Conservation (phyloP, 148 eudicot genomes). For the Fagopyrum esculentum region DNA sequence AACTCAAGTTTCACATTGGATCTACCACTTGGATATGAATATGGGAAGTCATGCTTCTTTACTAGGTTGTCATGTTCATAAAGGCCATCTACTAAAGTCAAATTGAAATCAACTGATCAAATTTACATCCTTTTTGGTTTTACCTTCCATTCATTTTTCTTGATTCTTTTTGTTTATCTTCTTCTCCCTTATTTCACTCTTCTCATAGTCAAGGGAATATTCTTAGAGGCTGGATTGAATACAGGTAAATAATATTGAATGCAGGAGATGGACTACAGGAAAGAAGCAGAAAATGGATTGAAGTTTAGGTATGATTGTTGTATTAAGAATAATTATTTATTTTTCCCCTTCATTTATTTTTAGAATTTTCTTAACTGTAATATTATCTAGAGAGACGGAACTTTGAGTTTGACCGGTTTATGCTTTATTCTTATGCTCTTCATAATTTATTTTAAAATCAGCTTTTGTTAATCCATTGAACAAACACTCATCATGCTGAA, state of each 20-base stretch:
- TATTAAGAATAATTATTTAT: neutral
- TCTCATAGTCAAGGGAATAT: conserved; percentile 18
- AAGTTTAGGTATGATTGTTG: conserved; percentile 57
- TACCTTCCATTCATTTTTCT: neutral
- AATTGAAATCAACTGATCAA: neutral
- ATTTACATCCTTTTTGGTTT: too few species aligned
- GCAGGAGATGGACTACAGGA: conserved; percentile 99
- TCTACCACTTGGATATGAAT: neutral
- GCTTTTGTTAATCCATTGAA: neutral
- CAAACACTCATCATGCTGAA: neutral
- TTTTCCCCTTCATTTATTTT: neutral
- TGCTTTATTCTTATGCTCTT: neutral
- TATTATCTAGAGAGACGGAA: neutral
- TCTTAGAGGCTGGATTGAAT: conserved; percentile 95
- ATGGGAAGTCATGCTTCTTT: neutral
- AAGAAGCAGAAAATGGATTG: conserved; percentile 80
- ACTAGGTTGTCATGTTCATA: neutral
- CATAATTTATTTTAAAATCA: neutral
- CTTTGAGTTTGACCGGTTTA: neutral
- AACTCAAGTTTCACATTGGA: neutral
- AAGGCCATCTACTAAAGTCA: neutral
- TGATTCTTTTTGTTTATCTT: neutral
- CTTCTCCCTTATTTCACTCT: conserved; percentile 1
- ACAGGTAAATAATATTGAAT: conserved; percentile 98
- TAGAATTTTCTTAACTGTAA: neutral